Percentiles rank a stretch among this genome's conserved stretches.
phyloP scores from a whole-genome alignment of 176 grass and related monocot genomes.

The Canna indica region DNA sequence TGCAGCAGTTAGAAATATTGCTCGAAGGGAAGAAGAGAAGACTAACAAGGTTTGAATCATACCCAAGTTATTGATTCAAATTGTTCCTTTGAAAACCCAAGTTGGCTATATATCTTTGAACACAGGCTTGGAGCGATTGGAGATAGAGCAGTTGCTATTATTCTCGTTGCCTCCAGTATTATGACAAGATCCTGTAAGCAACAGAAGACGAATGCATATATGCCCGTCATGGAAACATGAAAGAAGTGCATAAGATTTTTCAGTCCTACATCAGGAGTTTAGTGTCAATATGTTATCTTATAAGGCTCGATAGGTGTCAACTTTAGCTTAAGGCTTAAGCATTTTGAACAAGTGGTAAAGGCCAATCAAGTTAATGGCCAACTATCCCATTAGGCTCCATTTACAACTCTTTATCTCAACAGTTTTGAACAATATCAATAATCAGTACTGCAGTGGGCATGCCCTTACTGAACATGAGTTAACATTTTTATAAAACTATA shows the following conservation, averaged over 20 bases:
- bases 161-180: conserved; percentile 89
- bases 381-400: no score
- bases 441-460: not conserved
- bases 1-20: not conserved
- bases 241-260: no score
- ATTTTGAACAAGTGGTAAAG: no score
- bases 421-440: not conserved
- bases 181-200: conserved; percentile 77
- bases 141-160: conserved; percentile 73
- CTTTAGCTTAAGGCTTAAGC: no score
- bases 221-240: no score
- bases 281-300: no score
- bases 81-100: conserved; percentile 76
- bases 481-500: not conserved
- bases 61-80: conserved; percentile 69
- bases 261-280: no score
- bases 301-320: no score
- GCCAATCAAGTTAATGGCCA: no score
- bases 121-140: conserved; percentile 81
- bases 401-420: not conserved
- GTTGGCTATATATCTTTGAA: conserved; percentile 65
- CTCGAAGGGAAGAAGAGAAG: not conserved
- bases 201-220: not conserved
- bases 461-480: not conserved
- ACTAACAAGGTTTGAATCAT: conserved; percentile 26